These are phyloP conservation scores for Boletales sp. DNA, from an alignment of 768 basidiomycete species.

Conservation along the genomic window DNA sequence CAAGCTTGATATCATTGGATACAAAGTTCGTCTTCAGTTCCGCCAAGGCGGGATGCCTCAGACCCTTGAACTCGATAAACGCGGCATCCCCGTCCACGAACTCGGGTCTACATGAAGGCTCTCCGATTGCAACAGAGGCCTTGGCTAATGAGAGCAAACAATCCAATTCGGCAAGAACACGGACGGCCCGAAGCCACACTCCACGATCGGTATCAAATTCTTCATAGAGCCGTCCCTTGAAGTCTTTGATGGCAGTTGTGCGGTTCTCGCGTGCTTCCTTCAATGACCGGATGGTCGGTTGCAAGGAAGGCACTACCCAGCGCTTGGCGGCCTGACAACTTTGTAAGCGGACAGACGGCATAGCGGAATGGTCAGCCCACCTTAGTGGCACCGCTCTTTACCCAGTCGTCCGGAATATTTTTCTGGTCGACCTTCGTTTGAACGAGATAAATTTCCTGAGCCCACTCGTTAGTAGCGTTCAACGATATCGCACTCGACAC, in stretches of 20 bases:
- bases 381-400: slow-evolving; percentile 76
- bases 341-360: neutral
- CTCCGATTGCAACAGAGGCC: slow-evolving; percentile 83
- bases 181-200: slow-evolving; percentile 78
- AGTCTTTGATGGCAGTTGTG: slow-evolving; percentile 73
- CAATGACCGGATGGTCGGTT: slow-evolving; percentile 66
- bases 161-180: slow-evolving; percentile 92
- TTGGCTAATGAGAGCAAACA: slow-evolving; percentile 91
- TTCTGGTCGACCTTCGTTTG: slow-evolving; percentile 61
- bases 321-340: slow-evolving; percentile 59
- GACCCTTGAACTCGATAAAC: slow-evolving; percentile 80
- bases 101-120: slow-evolving; percentile 90
- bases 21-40: slow-evolving; percentile 81
- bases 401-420: slow-evolving; percentile 80
- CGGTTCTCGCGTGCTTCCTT: slow-evolving; percentile 95
- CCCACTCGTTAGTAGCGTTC: slow-evolving; percentile 1
- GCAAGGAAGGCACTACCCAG: slow-evolving; percentile 73
- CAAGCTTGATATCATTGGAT: slow-evolving; percentile 87
- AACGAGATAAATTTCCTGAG: slow-evolving; percentile 86
- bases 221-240: slow-evolving; percentile 72
- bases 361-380: slow-evolving; percentile 33
- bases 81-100: slow-evolving; percentile 80
- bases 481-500: neutral
- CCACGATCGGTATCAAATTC: slow-evolving; percentile 82
- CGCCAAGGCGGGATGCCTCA: slow-evolving; percentile 81